Conservation (phyloP, 345 rosid species). For the Lenwebbia sp. region DNA sequence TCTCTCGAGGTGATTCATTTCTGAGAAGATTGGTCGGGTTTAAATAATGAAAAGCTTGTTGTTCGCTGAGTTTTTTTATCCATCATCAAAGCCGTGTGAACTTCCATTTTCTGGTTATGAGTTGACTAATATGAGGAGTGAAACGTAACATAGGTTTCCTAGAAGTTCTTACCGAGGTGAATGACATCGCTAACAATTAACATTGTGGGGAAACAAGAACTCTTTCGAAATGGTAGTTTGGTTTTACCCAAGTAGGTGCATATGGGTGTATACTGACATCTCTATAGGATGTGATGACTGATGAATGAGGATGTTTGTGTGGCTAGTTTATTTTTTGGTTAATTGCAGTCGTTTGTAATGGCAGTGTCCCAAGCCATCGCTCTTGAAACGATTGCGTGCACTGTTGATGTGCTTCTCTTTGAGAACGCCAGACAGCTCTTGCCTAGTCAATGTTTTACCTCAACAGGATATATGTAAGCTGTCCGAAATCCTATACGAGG, state of each 20-base stretch:
- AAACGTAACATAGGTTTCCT: neutral
- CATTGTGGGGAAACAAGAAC: neutral
- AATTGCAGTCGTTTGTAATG: neutral
- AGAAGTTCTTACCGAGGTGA: neutral
- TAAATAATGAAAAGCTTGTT: neutral
- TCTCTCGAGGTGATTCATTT: neutral
- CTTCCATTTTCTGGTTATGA: neutral
- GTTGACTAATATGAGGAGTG: neutral
- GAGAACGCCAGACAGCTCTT: too few species aligned
- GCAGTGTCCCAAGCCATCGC: neutral
- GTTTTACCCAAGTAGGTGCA: neutral
- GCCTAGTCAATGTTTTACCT: too few species aligned
- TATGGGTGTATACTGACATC: neutral
- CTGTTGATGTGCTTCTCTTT: too few species aligned
- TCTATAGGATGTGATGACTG: neutral
- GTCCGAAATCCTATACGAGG: too few species aligned
- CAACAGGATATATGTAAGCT: too few species aligned
- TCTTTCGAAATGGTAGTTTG: neutral
- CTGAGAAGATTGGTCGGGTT: neutral
- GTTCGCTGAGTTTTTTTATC: neutral
- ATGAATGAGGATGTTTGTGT: neutral
- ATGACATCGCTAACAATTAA: neutral
- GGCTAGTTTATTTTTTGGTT: neutral
- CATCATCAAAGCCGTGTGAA: neutral
- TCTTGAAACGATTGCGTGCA: neutral